These are phyloP conservation scores for Tolypocladium tropicale DNA, from an alignment of 2,329 filamentous ascomycete species.

Conservation along the genomic window DNA sequence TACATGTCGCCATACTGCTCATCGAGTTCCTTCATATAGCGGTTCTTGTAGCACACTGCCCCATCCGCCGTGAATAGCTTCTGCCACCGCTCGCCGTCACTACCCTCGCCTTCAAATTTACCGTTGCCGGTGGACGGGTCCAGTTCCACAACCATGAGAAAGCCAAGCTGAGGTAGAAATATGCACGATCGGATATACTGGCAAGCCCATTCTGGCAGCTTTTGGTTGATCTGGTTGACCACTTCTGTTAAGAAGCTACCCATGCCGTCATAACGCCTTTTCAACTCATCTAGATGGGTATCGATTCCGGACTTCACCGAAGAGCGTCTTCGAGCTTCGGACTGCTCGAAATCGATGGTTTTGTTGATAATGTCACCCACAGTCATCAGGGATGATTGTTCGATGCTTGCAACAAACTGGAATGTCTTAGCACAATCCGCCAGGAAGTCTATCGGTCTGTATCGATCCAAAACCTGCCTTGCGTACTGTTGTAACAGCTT, in stretches of 20 bases:
- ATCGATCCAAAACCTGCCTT: slow-evolving; percentile 24
- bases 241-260: slow-evolving; percentile 61
- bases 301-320: slow-evolving; percentile 66
- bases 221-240: slow-evolving; percentile 49
- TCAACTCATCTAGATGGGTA: slow-evolving; percentile 64
- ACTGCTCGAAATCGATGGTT: slow-evolving; percentile 72
- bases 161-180: slow-evolving; percentile 86
- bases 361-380: slow-evolving; percentile 63
- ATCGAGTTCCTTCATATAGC: slow-evolving; percentile 71
- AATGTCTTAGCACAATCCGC: not conserved
- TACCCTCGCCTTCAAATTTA: slow-evolving; percentile 51
- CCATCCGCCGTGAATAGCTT: slow-evolving; percentile 64
- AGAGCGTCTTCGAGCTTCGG: slow-evolving; percentile 58
- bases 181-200: slow-evolving; percentile 61
- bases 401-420: slow-evolving; percentile 50
- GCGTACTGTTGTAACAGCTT: slow-evolving; percentile 9
- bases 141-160: slow-evolving; percentile 64
- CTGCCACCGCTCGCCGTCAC: slow-evolving; percentile 57
- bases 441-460: not conserved
- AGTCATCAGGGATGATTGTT: slow-evolving; percentile 46
- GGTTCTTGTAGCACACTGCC: slow-evolving; percentile 78
- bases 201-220: slow-evolving; percentile 49
- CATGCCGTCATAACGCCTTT: slow-evolving; percentile 67
- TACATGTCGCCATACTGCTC: slow-evolving; percentile 75
- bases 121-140: slow-evolving; percentile 40